Evolutionary conservation across 805 yeast species (phyloP).

Genomic region (Nematodospora valgi): DNA sequence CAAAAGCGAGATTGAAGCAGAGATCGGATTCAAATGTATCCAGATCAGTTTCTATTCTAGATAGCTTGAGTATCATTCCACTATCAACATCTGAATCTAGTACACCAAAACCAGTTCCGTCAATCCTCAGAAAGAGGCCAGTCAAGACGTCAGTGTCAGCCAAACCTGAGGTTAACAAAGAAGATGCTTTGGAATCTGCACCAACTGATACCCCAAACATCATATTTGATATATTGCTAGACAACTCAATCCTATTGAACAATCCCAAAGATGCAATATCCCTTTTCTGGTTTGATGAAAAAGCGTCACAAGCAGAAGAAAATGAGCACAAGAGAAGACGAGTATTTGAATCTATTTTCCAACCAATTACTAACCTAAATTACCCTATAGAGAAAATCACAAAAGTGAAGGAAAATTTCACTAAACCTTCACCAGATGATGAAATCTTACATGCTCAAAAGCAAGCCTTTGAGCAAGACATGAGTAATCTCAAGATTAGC

Average conservation of each 20-base stretch:
- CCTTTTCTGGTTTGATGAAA: slow-evolving; percentile 12
- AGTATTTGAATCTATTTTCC: slow-evolving; percentile 18
- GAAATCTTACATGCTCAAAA: slow-evolving; percentile 57
- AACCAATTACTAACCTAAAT: slow-evolving; percentile 41
- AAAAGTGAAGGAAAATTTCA: slow-evolving; percentile 52
- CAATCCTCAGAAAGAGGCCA: slow-evolving; percentile 1
- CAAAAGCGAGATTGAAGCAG: slow-evolving; percentile 40
- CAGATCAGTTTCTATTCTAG: slow-evolving; percentile 18
- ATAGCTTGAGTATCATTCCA: slow-evolving; percentile 8
- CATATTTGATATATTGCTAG: slow-evolving; percentile 7
- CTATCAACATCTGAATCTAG: background rate
- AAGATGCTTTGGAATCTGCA: no score
- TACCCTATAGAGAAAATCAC: slow-evolving; percentile 28
- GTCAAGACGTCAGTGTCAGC: no score
- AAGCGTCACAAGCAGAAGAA: slow-evolving; percentile 2
- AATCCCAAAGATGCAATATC: slow-evolving; percentile 15
- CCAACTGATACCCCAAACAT: slow-evolving; percentile 1
- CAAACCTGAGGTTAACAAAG: no score
- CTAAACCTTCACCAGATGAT: slow-evolving; percentile 83
- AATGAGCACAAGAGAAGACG: slow-evolving; percentile 19
- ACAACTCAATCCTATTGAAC: slow-evolving; percentile 7
- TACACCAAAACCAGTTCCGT: slow-evolving; percentile 4
- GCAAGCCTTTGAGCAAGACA: slow-evolving; percentile 34
- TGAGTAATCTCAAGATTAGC: slow-evolving; percentile 24
- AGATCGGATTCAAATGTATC: slow-evolving; percentile 6